Evolutionary conservation across 495 filamentous ascomycete genomes (phyloP).

Genomic region (Geopyxis carbonaria): DNA sequence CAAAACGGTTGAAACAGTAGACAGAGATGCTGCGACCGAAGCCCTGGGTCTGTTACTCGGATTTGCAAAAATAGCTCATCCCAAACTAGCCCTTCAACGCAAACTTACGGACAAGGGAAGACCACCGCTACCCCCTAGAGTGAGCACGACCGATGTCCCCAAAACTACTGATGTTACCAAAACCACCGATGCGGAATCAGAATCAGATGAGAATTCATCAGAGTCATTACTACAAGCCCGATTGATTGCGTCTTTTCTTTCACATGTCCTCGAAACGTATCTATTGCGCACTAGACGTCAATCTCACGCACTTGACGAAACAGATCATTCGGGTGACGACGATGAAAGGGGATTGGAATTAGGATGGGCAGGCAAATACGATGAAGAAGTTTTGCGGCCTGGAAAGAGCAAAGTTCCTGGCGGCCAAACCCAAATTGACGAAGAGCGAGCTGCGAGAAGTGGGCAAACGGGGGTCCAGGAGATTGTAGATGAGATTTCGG

Average conservation of each 20-base stretch:
- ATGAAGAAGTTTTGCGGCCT: conserved; percentile 19
- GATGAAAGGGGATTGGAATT: conserved; percentile 46
- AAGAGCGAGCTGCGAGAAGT: conserved; percentile 18
- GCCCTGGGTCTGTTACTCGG: conserved; percentile 13
- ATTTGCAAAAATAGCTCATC: conserved; percentile 20
- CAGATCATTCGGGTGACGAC: conserved; percentile 26
- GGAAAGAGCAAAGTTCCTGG: conserved; percentile 21
- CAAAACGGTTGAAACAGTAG: conserved; percentile 19
- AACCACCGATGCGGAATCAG: conserved; percentile 68
- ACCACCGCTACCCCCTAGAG: conserved; percentile 22
- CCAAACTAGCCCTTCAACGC: conserved; percentile 10
- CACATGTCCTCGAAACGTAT: conserved; percentile 71
- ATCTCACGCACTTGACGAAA: conserved; percentile 4
- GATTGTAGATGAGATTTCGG: conserved; percentile 18
- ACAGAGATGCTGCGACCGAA: conserved; percentile 15
- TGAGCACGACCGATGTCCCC: conserved; percentile 17
- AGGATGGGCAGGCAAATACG: conserved; percentile 50
- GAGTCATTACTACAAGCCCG: conserved; percentile 42
- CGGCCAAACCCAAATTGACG: conserved; percentile 20
- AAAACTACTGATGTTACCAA: conserved; percentile 21
- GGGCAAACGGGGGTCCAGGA: conserved; percentile 14
- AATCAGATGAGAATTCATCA: conserved; percentile 43
- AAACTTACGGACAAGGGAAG: conserved; percentile 10
- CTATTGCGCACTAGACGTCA: conserved; percentile 33
- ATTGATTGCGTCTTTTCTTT: conserved; percentile 69